phyloP scores from a whole-genome alignment of 129 eudicot genomes.

The Tagetes patula region DNA sequence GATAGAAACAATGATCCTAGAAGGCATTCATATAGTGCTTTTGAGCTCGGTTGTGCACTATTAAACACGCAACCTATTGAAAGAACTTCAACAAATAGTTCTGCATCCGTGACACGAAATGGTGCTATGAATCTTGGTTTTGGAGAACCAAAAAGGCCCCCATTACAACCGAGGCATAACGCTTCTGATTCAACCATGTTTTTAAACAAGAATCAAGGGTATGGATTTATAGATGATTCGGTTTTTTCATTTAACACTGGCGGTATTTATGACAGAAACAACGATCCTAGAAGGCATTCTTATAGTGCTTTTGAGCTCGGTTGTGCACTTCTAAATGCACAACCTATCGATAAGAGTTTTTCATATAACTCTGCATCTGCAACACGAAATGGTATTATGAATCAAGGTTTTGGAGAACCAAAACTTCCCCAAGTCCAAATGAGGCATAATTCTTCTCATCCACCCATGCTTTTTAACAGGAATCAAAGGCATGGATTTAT shows the following conservation, averaged over 20 bases:
- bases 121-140: conserved; percentile 15
- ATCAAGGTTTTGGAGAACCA: conserved; percentile 31
- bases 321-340: conserved; percentile 11
- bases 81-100: neutral
- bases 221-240: conserved; percentile 11
- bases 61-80: conserved; percentile 18
- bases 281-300: conserved; percentile 28
- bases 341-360: conserved; percentile 10
- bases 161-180: neutral
- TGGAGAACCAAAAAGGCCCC: conserved; percentile 35
- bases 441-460: neutral
- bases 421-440: conserved; percentile 25
- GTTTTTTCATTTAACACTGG: conserved; percentile 7
- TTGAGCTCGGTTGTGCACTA: conserved; percentile 15
- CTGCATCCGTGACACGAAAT: conserved; percentile 20
- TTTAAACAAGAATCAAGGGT: conserved; percentile 3
- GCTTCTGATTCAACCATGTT: neutral
- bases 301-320: conserved; percentile 22
- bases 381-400: conserved; percentile 4
- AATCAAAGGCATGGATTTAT: conserved; percentile 3
- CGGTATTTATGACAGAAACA: neutral
- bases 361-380: conserved; percentile 2
- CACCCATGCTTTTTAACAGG: neutral
- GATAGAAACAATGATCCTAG: conserved; percentile 4
- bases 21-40: conserved; percentile 30